Evolutionary conservation across 176 grass and related monocot genomes (phyloP), one percentile per base, ranked within the genome.

Genomic region (Carex scoparia): DNA sequence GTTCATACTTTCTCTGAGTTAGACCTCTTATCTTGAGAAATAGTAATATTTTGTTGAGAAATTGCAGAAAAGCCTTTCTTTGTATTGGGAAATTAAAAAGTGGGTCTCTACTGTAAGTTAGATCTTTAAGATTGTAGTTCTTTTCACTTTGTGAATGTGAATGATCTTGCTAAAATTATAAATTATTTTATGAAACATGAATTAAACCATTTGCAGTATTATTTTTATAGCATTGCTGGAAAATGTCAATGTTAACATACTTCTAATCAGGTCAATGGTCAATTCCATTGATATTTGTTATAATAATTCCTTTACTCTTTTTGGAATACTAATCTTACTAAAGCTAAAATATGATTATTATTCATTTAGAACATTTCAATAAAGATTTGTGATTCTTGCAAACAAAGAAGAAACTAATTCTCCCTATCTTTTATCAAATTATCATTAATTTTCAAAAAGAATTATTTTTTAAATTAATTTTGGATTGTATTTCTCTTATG

Each of bases 401-500:
- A 67, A 67, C 32, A 67, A 4, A 69, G 66, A 69, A 38, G 66
- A 69, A 40, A 37, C 15, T 16, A 40, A 40, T 67, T 67, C 13
- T 12, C 31, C 64, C 31, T 5, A 11, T 35, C 31, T 79, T 69
- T 31, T 69, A 30, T 46, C 3, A 55, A 12, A 66, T 86, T 5
- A 11, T 58, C 18, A 4, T 57, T 57, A 49, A 81, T 37, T 6
- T 10, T 48, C 38, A 1, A 3, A 65, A 31, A 10, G 9, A 65
- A 31, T 15, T n/a, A 70, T 7, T 32, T 79, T 32, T 58, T 76
- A 27, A 19, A 74, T 49, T 28, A 28, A 19, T 61, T 79, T 48
- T 9, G 33, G 4, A 18, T 80, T 59, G 19, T 61, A 18, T 23
- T 65, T 82, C 58, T 64, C 10, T 84, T 90, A 40, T 88, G 44